Conservation (phyloP, 495 filamentous ascomycete species). For the Xylaria flabelliformis region DNA sequence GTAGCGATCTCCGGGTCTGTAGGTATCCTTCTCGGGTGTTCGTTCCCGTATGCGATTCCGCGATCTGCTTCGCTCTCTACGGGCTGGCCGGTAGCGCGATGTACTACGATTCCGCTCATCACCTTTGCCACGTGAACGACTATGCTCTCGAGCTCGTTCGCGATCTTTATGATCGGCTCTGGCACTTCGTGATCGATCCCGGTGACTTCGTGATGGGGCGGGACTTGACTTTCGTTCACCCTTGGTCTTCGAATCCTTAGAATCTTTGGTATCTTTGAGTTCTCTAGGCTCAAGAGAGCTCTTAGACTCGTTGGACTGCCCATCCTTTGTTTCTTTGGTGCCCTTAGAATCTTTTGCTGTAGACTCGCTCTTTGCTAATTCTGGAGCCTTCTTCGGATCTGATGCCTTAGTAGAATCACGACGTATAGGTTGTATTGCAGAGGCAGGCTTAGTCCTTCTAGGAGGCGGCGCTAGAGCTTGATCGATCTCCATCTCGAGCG, state of each 20-base stretch:
- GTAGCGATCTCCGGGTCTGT: conserved; percentile 42
- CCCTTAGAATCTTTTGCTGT: conserved; percentile 36
- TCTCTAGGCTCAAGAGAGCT: conserved; percentile 34
- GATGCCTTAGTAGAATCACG: conserved; percentile 50
- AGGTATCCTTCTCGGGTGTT: conserved; percentile 41
- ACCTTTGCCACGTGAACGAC: conserved; percentile 29
- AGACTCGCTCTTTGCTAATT: conserved; percentile 37
- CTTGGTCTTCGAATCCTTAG: conserved; percentile 30
- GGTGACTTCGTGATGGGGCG: conserved; percentile 38
- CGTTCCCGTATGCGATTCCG: conserved; percentile 42
- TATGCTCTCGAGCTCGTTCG: conserved; percentile 38
- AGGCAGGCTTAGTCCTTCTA: conserved; percentile 56
- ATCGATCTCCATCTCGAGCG: conserved; percentile 60
- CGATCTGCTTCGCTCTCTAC: conserved; percentile 44
- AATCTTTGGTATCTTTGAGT: conserved; percentile 13
- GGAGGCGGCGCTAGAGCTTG: conserved; percentile 60
- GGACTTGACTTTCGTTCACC: conserved; percentile 44
- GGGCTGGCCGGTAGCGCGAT: conserved; percentile 35
- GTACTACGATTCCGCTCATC: conserved; percentile 36
- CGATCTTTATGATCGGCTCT: conserved; percentile 28
- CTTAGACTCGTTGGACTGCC: conserved; percentile 30
- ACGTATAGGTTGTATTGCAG: conserved; percentile 62
- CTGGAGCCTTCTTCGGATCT: conserved; percentile 44
- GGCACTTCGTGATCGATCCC: conserved; percentile 27
- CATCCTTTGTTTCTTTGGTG: conserved; percentile 31